Evolutionary conservation across 1,139 yeast genomes (phyloP), one percentile per base, ranked within the genome.

Genomic region (Keqinozyma sinolaborantium): DNA sequence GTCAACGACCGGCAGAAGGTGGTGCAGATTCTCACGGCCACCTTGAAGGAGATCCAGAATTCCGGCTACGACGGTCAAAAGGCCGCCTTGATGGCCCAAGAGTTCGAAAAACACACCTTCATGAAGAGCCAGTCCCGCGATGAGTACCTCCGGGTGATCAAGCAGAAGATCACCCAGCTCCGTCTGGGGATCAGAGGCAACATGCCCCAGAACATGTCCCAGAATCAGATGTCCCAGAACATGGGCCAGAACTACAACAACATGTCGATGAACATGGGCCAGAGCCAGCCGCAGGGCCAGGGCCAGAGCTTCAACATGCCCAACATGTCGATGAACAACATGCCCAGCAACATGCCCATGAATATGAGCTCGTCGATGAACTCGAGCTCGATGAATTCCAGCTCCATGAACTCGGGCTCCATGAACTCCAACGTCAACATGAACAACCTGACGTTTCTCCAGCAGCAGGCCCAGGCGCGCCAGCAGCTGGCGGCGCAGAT

Each of bases 401-500:
- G 16, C 12, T 11, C 4, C 25, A 28, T 11, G 36, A 33, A 43
- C 38, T 34, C 38, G 48, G 25, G 18, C 14, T 5, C 12, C 19
- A 23, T 15, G 36, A 37, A 30, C 39, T 31, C 21, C 45, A 26
- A 16, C 26, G 29, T 21, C 32, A 28, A 24, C 37, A 36, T 33
- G 35, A 33, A 16, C 39, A 40, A 30, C 42, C 38, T 47, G 41
- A 52, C 48, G 35, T 58, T 70, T 43, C 49, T 72, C 39, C 73
- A 70, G 35, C 77, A 72, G 40, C 77, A 72, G 44, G 70, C 74
- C 4, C 76, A 69, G 44, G 73, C 70, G 1, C 59, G 75, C 44
- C 77, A 66, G 38, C 75, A 69, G 34, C 45, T 58, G 2, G 62
- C 60, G n/a, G 62, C 61, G 5, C 63, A 56, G 33, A 52, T 56